Evolutionary conservation across 495 filamentous ascomycete genomes (phyloP), one percentile per base, ranked within the genome.

Genomic region (Xanthoparmelia taractica): DNA sequence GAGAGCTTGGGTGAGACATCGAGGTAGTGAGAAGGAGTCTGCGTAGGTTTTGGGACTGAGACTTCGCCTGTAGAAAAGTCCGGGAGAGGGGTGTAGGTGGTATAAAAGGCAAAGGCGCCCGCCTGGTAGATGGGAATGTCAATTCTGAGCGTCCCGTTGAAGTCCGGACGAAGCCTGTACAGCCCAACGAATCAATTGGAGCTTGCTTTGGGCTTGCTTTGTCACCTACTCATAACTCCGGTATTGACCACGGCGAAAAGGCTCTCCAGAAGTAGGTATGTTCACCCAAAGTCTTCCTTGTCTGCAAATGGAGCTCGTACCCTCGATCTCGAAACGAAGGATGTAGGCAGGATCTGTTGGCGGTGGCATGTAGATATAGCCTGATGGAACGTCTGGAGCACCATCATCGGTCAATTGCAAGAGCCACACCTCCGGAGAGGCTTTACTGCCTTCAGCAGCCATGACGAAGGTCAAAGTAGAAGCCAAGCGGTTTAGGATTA

Each of bases 81-180:
- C 2, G 94, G 95, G 23, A 97, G 83, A 34, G 92, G 89, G 38
- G 88, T 85, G 74, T 91, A 99, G 55, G 92, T 94, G 34, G 89
- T 91, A 75, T 97, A 99, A 79, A 94, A 99, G 62, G 90, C 88
- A 73, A 95, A 99, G 15, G 94, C 88, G 65, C 95, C 94, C n/a
- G 95, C 86, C 62, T 80, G 76, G 63, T 84, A 76, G 68, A 99
- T 86, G 4, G 90, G 87, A 52, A 99, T 82, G 63, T 95, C 90
- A 66, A 97, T 92, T 68, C 93, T 83, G 68, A 94, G 87, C 20
- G 85, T 88, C 69, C 88, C 85, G 74, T 94, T 96, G 83, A 99
- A 99, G 73, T 93, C 89, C 37, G 94, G 91, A 20, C 84, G 80
- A 45, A 99, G 82, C 73, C 93, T 97, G 73, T 12, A 66, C 63